Evolutionary conservation across 2,329 filamentous ascomycete genomes (phyloP).

Genomic region (Fusarium sp.): DNA sequence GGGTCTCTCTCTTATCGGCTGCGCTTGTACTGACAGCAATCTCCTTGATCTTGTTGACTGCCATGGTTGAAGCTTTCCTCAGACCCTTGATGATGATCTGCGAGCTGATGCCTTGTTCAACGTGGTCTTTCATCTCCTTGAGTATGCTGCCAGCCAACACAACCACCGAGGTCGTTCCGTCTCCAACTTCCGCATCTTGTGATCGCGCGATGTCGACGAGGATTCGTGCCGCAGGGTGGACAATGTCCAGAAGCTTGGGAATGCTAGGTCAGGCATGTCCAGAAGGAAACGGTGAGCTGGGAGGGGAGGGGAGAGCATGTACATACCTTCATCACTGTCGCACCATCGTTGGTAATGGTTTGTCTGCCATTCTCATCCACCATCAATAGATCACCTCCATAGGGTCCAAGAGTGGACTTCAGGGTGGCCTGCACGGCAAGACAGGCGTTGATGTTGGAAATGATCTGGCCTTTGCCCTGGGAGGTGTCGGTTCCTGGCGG

Average conservation of each 20-base stretch:
- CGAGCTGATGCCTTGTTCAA: constrained; percentile 96
- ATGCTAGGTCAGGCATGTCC: neutral
- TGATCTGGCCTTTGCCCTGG: constrained; percentile 94
- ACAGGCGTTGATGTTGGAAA: constrained; percentile 99
- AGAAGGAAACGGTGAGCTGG: neutral
- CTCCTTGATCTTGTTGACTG: constrained; percentile 99
- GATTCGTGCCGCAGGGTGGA: constrained; percentile 96
- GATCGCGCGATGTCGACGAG: constrained; percentile 98
- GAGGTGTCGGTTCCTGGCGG: constrained; percentile 91
- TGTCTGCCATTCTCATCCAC: constrained; percentile 95
- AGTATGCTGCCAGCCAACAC: constrained; percentile 97
- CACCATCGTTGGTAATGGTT: constrained; percentile 99
- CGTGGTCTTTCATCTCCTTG: constrained; percentile 95
- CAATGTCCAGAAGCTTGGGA: constrained; percentile 90
- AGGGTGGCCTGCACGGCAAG: constrained; percentile 95
- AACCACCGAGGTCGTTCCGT: constrained; percentile 97
- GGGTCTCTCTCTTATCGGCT: constrained; percentile 85
- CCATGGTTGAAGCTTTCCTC: constrained; percentile 84
- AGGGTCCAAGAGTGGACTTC: constrained; percentile 94
- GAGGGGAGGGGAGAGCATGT: neutral
- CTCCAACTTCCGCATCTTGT: constrained; percentile 98
- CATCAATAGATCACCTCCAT: constrained; percentile 95
- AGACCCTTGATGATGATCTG: constrained; percentile 98
- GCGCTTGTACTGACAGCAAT: constrained; percentile 90
- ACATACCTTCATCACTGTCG: constrained; percentile 95